A percentile compares a stretch with the other conserved stretches of the same genome.
These are phyloP conservation scores for Penicillium sp. DNA, from an alignment of 2,329 filamentous ascomycete species.

Conservation along the genomic window DNA sequence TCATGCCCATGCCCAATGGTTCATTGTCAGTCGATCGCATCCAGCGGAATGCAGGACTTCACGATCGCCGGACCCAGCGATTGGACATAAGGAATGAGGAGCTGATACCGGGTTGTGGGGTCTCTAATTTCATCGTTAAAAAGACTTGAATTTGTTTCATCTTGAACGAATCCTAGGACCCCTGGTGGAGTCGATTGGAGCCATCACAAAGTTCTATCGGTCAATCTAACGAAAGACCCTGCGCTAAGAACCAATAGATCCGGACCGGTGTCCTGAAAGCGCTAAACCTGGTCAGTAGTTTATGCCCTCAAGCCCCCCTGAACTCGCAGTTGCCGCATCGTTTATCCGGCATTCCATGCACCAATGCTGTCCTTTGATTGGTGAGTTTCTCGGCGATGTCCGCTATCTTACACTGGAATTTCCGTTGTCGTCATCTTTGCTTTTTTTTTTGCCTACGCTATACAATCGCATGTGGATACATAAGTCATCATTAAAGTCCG, in stretches of 20 bases:
- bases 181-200: constrained; percentile 13
- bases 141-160: constrained; percentile 12
- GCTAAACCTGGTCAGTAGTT: not conserved
- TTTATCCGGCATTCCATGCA: constrained; percentile 11
- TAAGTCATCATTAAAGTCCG: too few species aligned
- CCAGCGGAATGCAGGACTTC: constrained; percentile 4
- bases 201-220: constrained; percentile 10
- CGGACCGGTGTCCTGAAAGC: not conserved
- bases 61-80: constrained; percentile 3
- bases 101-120: constrained; percentile 3
- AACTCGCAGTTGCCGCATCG: not conserved
- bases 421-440: constrained; percentile 1
- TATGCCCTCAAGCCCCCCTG: constrained; percentile 1
- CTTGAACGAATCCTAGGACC: not conserved
- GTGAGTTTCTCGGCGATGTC: constrained; percentile 1
- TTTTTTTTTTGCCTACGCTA: not conserved
- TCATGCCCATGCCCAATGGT: constrained; percentile 8
- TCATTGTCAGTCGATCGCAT: not conserved
- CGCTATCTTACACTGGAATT: constrained; percentile 1
- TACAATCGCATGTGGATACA: not conserved
- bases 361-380: constrained; percentile 8
- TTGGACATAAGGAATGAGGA: constrained; percentile 6
- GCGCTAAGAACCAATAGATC: constrained; percentile 17
- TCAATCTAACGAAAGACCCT: not conserved
- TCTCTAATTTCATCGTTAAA: not conserved